phyloP scores from a whole-genome alignment of 2,329 filamentous ascomycete genomes.

The Trichocomaceae sp. region DNA sequence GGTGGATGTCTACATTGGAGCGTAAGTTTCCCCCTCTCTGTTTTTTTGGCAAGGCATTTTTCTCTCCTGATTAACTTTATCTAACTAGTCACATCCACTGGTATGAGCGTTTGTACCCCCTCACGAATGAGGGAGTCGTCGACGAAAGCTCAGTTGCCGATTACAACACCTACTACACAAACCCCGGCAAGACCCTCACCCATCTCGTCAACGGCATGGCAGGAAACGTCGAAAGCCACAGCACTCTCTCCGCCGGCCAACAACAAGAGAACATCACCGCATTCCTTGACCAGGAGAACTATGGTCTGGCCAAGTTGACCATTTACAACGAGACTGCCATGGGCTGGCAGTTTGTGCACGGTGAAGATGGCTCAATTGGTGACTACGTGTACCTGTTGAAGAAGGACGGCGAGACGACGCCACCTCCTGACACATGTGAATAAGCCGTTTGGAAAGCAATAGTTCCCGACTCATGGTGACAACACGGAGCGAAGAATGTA shows the following conservation, averaged over 20 bases:
- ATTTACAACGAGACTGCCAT: constrained; percentile 36
- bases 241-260: constrained; percentile 31
- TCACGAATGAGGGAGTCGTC: constrained; percentile 37
- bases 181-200: constrained; percentile 44
- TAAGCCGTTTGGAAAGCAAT: neutral
- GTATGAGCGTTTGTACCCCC: constrained; percentile 41
- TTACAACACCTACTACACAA: constrained; percentile 45
- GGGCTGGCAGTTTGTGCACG: constrained; percentile 44
- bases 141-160: constrained; percentile 37
- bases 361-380: constrained; percentile 31
- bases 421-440: constrained; percentile 8
- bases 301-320: constrained; percentile 45
- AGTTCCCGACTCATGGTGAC: neutral
- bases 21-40: constrained; percentile 14
- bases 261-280: constrained; percentile 38
- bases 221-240: constrained; percentile 48
- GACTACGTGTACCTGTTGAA: constrained; percentile 36
- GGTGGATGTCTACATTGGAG: constrained; percentile 44
- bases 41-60: neutral
- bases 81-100: constrained; percentile 39
- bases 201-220: constrained; percentile 50
- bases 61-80: constrained; percentile 11
- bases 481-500: neutral
- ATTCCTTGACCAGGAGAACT: constrained; percentile 41
- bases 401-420: constrained; percentile 7